These are phyloP conservation scores for Aspergillus nomiae DNA, from an alignment of 2,329 filamentous ascomycete genomes.

Conservation along the genomic window DNA sequence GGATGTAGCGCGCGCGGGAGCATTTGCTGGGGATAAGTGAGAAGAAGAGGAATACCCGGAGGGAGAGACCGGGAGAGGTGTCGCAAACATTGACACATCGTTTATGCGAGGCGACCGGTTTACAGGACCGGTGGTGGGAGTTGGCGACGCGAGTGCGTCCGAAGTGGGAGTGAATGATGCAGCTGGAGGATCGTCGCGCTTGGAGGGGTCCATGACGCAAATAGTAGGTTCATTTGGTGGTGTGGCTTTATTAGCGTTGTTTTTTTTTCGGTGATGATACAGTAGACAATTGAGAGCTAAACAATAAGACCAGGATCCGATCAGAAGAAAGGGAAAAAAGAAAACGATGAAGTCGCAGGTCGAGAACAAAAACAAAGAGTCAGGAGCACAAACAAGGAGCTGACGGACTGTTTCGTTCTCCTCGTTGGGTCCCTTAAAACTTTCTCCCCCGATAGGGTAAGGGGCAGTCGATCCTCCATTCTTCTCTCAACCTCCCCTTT, in stretches of 20 bases:
- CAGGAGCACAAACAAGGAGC: constrained; percentile 13
- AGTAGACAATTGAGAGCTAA: background rate
- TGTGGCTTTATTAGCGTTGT: background rate
- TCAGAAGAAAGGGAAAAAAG: background rate
- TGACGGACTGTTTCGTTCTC: background rate
- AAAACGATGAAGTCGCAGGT: background rate
- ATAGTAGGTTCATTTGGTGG: constrained; percentile 21
- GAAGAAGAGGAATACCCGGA: constrained; percentile 23
- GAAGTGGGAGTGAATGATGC: constrained; percentile 22
- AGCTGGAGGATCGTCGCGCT: constrained; percentile 25
- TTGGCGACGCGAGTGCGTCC: constrained; percentile 13
- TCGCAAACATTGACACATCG: constrained; percentile 29
- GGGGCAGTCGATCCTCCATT: constrained; percentile 20
- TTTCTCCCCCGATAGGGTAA: constrained; percentile 7
- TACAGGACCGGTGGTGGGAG: constrained; percentile 20
- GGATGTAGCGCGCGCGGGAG: constrained; percentile 22
- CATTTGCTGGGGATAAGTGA: constrained; percentile 28
- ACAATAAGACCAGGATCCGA: background rate
- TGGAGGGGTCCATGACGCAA: constrained; percentile 35
- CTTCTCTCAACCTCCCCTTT: constrained; percentile 6
- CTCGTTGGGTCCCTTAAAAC: background rate
- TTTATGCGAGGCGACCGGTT: constrained; percentile 29
- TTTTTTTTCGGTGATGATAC: background rate
- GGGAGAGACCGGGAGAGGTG: constrained; percentile 29
- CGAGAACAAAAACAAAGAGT: constrained; percentile 1